Conservation (phyloP, 2,329 filamentous ascomycete species). For the Aspergillus chevalieri region DNA sequence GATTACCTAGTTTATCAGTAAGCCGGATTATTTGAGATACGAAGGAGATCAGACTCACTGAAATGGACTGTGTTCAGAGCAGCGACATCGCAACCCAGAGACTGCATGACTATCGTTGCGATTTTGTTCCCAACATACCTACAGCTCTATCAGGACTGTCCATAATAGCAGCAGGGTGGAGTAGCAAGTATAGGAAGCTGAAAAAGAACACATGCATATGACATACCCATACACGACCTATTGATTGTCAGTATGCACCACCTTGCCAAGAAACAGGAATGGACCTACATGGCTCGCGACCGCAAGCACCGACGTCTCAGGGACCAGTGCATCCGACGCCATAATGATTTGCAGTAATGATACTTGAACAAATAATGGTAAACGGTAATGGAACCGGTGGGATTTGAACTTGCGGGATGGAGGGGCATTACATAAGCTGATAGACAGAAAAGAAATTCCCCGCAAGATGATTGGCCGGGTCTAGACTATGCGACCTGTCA, state of each 20-base stretch:
- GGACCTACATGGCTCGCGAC: slow-evolving; percentile 82
- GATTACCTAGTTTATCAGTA: slow-evolving; percentile 63
- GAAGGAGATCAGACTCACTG: slow-evolving; percentile 54
- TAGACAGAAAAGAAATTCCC: not conserved
- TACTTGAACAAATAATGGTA: not conserved
- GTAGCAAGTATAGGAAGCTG: too few relatives aligned
- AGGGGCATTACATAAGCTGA: not conserved
- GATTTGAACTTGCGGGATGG: not conserved
- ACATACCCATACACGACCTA: slow-evolving; percentile 30
- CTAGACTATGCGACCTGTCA: too few relatives aligned
- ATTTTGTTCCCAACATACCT: slow-evolving; percentile 99
- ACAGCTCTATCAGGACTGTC: slow-evolving; percentile 11
- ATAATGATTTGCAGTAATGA: slow-evolving; percentile 12
- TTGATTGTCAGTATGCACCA: not conserved
- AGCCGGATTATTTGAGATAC: not conserved
- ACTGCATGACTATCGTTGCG: slow-evolving; percentile 89
- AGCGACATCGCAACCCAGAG: slow-evolving; percentile 85
- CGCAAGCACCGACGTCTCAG: slow-evolving; percentile 68
- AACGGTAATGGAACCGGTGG: not conserved
- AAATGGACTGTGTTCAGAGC: slow-evolving; percentile 96
- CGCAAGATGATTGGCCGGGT: not conserved
- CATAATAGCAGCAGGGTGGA: not conserved
- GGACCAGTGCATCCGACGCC: slow-evolving; percentile 40
- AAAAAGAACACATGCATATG: not conserved
- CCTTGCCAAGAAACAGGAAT: slow-evolving; percentile 12